Conservation (phyloP, 305 asterid genomes). For the Striga hermonthica region DNA sequence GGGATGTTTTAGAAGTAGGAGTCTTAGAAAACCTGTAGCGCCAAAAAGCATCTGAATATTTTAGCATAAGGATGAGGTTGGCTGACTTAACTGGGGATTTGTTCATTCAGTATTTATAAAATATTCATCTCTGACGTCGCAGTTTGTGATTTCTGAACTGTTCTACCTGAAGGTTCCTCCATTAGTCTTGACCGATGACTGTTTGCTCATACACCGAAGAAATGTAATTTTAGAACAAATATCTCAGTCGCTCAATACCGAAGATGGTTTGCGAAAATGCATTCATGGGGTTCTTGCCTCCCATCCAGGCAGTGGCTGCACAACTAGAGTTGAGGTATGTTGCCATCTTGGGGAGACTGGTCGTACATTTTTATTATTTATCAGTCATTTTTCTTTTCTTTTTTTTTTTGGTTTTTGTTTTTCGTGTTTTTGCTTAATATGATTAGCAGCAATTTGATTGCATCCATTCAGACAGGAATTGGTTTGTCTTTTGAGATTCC, state of each 20-base stretch:
- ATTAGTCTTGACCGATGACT: conserved; percentile 31
- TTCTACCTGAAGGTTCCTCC: conserved; percentile 25
- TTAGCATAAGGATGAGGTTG: no score
- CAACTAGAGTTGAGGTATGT: conserved; percentile 52
- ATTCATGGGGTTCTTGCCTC: conserved; percentile 46
- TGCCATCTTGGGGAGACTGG: conserved; percentile 30
- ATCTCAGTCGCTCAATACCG: conserved; percentile 52
- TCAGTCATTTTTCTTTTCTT: neutral
- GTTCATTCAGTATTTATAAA: no score
- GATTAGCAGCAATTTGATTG: no score
- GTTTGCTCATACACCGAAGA: conserved; percentile 48
- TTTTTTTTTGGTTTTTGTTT: neutral
- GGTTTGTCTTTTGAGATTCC: conserved; percentile 2
- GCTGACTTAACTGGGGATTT: no score
- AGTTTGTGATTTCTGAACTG: conserved; percentile 39
- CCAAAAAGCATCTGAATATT: no score
- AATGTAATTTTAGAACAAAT: conserved; percentile 61
- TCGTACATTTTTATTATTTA: conserved; percentile 3
- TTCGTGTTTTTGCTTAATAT: no score
- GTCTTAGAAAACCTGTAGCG: no score
- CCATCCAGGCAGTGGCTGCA: conserved; percentile 46
- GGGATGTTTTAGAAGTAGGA: no score
- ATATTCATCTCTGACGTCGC: conserved; percentile 26
- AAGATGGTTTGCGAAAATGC: conserved; percentile 58
- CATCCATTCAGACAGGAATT: conserved; percentile 4